A percentile compares a stretch with the other conserved stretches of the same genome.
Evolutionary conservation across 2,329 filamentous ascomycete genomes (phyloP).

Genomic region (Colletotrichum sansevieriae): DNA sequence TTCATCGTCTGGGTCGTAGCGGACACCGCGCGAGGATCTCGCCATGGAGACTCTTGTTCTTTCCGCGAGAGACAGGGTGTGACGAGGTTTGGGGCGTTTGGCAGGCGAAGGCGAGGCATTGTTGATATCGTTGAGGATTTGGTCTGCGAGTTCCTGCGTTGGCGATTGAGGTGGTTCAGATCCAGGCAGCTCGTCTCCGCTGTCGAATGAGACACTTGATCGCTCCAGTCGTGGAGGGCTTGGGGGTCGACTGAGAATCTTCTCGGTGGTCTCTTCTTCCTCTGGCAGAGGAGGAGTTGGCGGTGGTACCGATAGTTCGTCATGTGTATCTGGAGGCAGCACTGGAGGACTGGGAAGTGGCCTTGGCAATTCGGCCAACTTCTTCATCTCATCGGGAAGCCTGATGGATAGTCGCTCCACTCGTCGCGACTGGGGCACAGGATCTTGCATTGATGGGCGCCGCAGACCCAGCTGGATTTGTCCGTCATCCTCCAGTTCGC

Average conservation of each 20-base stretch:
- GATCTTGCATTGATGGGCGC: conserved; percentile 25
- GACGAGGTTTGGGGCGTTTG: conserved; percentile 62
- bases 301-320: conserved; percentile 35
- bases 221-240: conserved; percentile 31
- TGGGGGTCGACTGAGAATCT: conserved; percentile 2
- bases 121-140: conserved; percentile 68
- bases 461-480: conserved; percentile 26
- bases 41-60: conserved; percentile 87
- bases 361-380: not conserved
- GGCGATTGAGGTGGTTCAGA: conserved; percentile 51
- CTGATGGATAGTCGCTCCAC: conserved; percentile 16
- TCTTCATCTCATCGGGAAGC: conserved; percentile 24
- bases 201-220: conserved; percentile 20
- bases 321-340: conserved; percentile 27
- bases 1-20: conserved; percentile 47
- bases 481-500: conserved; percentile 65
- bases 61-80: conserved; percentile 76
- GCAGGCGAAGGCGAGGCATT: conserved; percentile 69
- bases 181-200: conserved; percentile 26
- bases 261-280: conserved; percentile 14
- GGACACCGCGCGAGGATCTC: conserved; percentile 59
- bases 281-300: conserved; percentile 38
- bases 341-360: conserved; percentile 32
- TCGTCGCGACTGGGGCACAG: not conserved
- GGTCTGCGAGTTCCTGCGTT: conserved; percentile 66